Evolutionary conservation across 305 asterid genomes (phyloP).

Genomic region (Ruellia speciosa): DNA sequence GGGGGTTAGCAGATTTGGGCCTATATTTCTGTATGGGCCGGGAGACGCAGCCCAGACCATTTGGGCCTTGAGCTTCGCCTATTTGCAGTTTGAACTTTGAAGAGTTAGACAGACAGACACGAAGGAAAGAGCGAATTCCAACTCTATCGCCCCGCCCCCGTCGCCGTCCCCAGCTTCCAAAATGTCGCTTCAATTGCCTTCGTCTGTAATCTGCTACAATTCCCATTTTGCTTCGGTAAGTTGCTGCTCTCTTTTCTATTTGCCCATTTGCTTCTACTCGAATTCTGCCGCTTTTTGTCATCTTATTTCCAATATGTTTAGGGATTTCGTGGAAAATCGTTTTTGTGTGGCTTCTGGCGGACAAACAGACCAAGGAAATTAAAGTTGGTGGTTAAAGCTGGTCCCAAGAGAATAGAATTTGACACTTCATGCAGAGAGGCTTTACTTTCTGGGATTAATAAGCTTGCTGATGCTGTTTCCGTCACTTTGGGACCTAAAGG

Average conservation of each 20-base stretch:
- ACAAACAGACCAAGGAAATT: conserved; percentile 25
- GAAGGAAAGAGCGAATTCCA: background rate
- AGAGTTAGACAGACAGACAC: too few species aligned
- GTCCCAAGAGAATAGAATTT: conserved; percentile 70
- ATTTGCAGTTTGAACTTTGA: too few species aligned
- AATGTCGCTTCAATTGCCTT: conserved; percentile 37
- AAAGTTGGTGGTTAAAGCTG: conserved; percentile 56
- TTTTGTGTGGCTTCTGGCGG: conserved; percentile 28
- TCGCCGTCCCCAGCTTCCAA: background rate
- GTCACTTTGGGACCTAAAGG: conserved; percentile 94
- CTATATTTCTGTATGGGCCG: too few species aligned
- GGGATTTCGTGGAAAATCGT: conserved; percentile 33
- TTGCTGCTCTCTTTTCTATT: background rate
- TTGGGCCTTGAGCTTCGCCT: too few species aligned
- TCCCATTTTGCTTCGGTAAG: conserved; percentile 28
- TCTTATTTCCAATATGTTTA: conserved; percentile 11
- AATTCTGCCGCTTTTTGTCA: conserved; percentile 7
- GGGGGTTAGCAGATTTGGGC: too few species aligned
- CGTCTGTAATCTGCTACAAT: conserved; percentile 21
- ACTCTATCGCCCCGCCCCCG: background rate
- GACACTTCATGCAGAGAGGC: conserved; percentile 65
- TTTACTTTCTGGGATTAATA: conserved; percentile 75
- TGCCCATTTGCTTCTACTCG: background rate
- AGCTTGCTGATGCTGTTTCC: conserved; percentile 93
- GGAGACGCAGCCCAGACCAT: too few species aligned